A percentile compares a stretch with the other conserved stretches of the same genome.
phyloP scores from a whole-genome alignment of 306 rosid species.

The Herpetospermum pedunculosum region DNA sequence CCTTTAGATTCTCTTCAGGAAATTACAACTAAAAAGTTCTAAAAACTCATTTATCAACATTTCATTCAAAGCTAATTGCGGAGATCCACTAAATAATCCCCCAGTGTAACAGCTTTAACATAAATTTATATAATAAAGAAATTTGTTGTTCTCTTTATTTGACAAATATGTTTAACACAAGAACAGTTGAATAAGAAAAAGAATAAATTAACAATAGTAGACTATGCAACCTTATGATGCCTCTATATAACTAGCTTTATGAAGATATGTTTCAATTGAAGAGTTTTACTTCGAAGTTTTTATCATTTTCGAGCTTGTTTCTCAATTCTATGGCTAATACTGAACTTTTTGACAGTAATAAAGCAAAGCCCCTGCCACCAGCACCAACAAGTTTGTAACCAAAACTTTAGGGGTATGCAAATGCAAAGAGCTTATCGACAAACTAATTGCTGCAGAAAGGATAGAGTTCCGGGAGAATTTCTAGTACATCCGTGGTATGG shows the following conservation, averaged over 20 bases:
- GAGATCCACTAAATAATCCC: not conserved
- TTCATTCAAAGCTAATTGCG: not conserved
- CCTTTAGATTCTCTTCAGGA: not conserved
- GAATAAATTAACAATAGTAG: not conserved
- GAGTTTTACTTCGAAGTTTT: slow-evolving; percentile 42
- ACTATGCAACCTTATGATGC: not conserved
- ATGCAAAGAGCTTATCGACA: slow-evolving; percentile 56
- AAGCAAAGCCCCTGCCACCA: slow-evolving; percentile 84
- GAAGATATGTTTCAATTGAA: slow-evolving; percentile 57
- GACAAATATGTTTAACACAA: not conserved
- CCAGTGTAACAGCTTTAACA: not conserved
- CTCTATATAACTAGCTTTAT: slow-evolving; percentile 14
- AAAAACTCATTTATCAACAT: not conserved
- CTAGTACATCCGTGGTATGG: too few species aligned
- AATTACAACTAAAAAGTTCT: not conserved
- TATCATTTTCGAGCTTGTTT: slow-evolving; percentile 39
- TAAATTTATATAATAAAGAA: not conserved
- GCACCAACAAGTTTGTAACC: slow-evolving; percentile 98
- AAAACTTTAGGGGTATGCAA: slow-evolving; percentile 51
- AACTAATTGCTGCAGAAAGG: slow-evolving; percentile 80
- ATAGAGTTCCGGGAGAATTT: too few species aligned
- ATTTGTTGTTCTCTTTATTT: not conserved
- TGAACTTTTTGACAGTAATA: slow-evolving; percentile 57
- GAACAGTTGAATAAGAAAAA: not conserved
- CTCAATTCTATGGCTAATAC: slow-evolving; percentile 38